Evolutionary conservation across 164 flowering plant species (phyloP).

Genomic region (Liquidambar formosana): DNA sequence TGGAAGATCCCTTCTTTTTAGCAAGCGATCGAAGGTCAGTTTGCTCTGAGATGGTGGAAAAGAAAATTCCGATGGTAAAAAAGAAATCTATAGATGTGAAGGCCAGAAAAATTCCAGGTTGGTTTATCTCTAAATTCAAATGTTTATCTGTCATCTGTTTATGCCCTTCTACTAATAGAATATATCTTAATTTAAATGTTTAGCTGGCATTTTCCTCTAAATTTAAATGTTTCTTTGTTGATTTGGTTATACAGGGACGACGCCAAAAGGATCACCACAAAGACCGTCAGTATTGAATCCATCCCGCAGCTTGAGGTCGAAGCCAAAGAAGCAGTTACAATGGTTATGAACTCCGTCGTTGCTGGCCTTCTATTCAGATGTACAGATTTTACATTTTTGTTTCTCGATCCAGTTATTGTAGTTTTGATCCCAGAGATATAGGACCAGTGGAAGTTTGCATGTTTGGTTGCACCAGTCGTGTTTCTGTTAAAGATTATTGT

Average conservation of each 20-base stretch:
- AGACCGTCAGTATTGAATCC: conserved; percentile 43
- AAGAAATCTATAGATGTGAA: conserved; percentile 37
- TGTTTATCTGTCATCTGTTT: no score
- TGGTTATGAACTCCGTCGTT: no score
- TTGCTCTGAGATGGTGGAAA: conserved; percentile 33
- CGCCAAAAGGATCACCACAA: conserved; percentile 34
- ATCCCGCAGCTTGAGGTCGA: conserved; percentile 39
- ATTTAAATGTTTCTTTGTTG: not conserved
- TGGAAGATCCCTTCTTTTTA: conserved; percentile 41
- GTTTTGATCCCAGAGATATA: not conserved
- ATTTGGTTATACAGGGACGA: conserved; percentile 1
- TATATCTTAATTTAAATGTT: no score
- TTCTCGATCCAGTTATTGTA: no score
- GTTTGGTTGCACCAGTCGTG: not conserved
- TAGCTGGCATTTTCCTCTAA: no score
- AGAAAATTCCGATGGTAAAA: conserved; percentile 19
- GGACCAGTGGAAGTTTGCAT: not conserved
- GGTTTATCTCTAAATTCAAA: not conserved
- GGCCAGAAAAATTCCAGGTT: conserved; percentile 43
- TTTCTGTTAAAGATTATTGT: conserved; percentile 4
- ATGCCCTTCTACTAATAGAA: no score
- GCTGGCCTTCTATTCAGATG: no score
- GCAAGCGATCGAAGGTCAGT: conserved; percentile 24
- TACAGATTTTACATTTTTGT: no score
- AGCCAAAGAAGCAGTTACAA: conserved; percentile 38